Conservation (phyloP, 2,329 filamentous ascomycete genomes). For the Paecilomyces fulvus region DNA sequence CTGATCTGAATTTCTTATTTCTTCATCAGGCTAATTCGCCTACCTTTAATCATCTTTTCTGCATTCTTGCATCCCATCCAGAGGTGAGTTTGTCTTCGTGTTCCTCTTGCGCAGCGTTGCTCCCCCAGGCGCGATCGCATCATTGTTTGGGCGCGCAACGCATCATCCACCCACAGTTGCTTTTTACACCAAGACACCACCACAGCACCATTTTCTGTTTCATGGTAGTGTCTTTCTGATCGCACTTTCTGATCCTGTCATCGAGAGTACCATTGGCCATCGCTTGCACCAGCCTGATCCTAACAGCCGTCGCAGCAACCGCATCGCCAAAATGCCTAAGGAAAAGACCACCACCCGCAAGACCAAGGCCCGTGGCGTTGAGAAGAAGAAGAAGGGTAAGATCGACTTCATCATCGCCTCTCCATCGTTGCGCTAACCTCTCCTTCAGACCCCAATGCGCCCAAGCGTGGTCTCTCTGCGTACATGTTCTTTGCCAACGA, state of each 20-base stretch:
- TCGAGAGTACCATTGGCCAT: background rate
- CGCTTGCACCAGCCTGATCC: background rate
- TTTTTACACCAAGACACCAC: slow-evolving; percentile 4
- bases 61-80: slow-evolving; percentile 6
- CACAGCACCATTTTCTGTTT: slow-evolving; percentile 2
- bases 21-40: background rate
- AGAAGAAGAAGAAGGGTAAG: slow-evolving; percentile 65
- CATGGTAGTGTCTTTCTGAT: background rate
- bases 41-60: background rate
- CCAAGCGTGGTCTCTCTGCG: slow-evolving; percentile 97
- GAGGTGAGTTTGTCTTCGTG: slow-evolving; percentile 11
- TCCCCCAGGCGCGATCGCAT: slow-evolving; percentile 13
- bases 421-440: slow-evolving; percentile 7
- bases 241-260: background rate
- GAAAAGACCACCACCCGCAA: slow-evolving; percentile 56
- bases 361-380: slow-evolving; percentile 48
- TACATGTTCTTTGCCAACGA: slow-evolving; percentile 99
- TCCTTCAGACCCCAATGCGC: slow-evolving; percentile 80
- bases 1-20: slow-evolving; percentile 5
- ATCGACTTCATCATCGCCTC: slow-evolving; percentile 16
- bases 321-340: slow-evolving; percentile 54
- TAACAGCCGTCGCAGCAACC: slow-evolving; percentile 6
- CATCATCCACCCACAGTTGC: slow-evolving; percentile 3
- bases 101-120: slow-evolving; percentile 10
- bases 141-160: slow-evolving; percentile 11